Base-by-base conservation (phyloP, 2,329 filamentous ascomycete genomes). In the Ilyonectria destructans region DNA sequence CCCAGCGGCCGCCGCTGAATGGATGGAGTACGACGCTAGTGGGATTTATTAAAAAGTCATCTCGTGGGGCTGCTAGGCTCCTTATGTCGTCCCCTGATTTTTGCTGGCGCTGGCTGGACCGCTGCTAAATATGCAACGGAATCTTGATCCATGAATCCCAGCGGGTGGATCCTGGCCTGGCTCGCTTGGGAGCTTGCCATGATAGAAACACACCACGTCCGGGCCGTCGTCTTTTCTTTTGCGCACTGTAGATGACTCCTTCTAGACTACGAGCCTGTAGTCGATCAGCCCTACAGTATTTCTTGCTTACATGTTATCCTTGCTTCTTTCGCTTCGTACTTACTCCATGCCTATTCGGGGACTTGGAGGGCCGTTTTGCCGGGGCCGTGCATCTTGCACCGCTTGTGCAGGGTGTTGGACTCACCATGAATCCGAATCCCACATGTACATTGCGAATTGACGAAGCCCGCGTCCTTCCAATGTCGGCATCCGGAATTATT, bases 361-460 rank as follows among this genome's bases (percentile, higher is more conserved):
- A 43, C 45, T 59, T 35, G n/a, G n/a, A 31, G 26, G n/a, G 31
- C 56, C 57, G 48, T 29, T 7, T 13, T 52, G 23, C 61, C 61
- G 61, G 52, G 51, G 45, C 52, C 23, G 54, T 58, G 54, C 61
- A 58, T 17, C 17, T 43, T 17, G 7, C 40, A n/a, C 37, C 15
- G 8, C 15, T n/a, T 2, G 40, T n/a, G 8, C 17, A 40, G 4
- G n/a, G 17, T 52, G 23, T 45, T 55, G 13, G 33, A 13, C 31
- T 60, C 51, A 51, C 51, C 40, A 35, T 61, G 43, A 61, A 9
- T 12, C 52, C 40, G 33, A 54, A 55, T 49, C 51, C 63, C 63
- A 43, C 40, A 43, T 51, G 26, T 23, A 21, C 56, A 19, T 15
- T 12, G 29, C 33, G 33, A 35, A 46, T 46, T 19, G 17, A 19